These are phyloP conservation scores for Nigrospora oryzae DNA, from an alignment of 2,329 filamentous ascomycete species.

Conservation along the genomic window DNA sequence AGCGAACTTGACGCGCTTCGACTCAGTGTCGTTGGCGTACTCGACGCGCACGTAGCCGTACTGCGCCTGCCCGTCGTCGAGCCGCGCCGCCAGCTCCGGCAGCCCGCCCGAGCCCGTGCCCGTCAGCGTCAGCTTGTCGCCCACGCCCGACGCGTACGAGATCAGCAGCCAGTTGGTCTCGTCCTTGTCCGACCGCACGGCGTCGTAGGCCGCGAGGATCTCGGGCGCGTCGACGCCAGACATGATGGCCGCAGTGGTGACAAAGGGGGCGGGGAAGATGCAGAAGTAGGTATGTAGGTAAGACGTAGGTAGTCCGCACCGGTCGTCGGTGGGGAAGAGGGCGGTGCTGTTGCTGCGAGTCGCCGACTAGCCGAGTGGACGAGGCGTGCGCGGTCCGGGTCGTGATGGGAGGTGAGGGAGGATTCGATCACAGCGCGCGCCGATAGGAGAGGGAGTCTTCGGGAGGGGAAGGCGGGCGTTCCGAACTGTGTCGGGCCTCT, in stretches of 20 bases:
- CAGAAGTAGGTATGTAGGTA: no score
- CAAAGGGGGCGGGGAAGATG: neutral
- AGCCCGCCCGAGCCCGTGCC: constrained; percentile 54
- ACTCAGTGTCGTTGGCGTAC: constrained; percentile 65
- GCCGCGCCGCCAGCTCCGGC: constrained; percentile 42
- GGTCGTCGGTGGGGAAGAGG: no score
- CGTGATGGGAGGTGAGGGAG: no score
- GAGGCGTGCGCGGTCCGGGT: no score
- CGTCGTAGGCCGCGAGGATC: constrained; percentile 56
- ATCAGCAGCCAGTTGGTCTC: constrained; percentile 59
- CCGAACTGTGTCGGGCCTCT: no score
- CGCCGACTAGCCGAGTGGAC: no score
- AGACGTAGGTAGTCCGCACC: no score
- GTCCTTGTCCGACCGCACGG: constrained; percentile 59
- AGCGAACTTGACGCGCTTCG: constrained; percentile 59
- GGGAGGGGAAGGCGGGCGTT: no score
- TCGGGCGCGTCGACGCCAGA: constrained; percentile 50
- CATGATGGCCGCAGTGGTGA: constrained; percentile 26
- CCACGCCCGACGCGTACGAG: constrained; percentile 46
- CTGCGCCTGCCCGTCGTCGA: constrained; percentile 53
- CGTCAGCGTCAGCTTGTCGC: constrained; percentile 47
- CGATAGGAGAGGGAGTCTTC: no score
- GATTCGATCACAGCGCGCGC: no score
- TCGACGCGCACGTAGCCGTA: constrained; percentile 60
- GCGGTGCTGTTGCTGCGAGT: no score